Evolutionary conservation across 2,329 filamentous ascomycete genomes (phyloP), one percentile per base, ranked within the genome.

Genomic region (Drechslerella dactyloides): DNA sequence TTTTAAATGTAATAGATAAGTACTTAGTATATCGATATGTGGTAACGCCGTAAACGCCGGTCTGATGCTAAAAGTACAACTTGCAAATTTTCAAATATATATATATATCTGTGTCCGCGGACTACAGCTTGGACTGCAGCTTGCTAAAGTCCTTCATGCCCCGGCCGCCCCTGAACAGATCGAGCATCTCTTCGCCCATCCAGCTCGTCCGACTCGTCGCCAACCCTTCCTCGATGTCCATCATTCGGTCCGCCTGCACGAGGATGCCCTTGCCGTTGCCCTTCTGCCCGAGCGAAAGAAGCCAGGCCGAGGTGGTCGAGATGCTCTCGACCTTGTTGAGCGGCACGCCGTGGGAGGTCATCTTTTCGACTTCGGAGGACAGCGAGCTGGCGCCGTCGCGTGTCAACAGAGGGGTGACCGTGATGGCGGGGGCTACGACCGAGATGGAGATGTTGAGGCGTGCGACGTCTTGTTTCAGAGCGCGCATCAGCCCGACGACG

Each of bases 101-200:
- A 8, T 33, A 4, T 8, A 33, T 3, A 33, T 8, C 27, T 33
- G 27, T 4, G 3, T 8, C 27, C 3, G 27, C 27, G n/a, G 8
- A 37, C 56, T 58, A 72, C 8, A 72, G 35, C 55, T 72, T 72
- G 6, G 68, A 40, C 23, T 72, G n/a, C 6, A 72, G 50, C 40
- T 72, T 72, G 56, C 68, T 72, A 35, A 72, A 72, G 48, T 60
- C 60, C 51, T 61, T 60, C 68, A 72, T 65, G 2, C 69, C 70
- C 53, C 82, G 78, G 1, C 82, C 82, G 21, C 82, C 80, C 42
- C 81, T 76, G 65, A 84, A 84, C 75, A 83, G 74, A 10, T 80
- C 79, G 77, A 84, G 76, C 82, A 83, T 83, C 75, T 84, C 82
- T 73, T 79, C 81, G 0, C 82, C 79, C 82, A 84, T 83, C 82